Percentiles rank a stretch among this genome's conserved stretches.
phyloP scores from a whole-genome alignment of 2,329 filamentous ascomycete species.

The Calonectria multiphialidica region DNA sequence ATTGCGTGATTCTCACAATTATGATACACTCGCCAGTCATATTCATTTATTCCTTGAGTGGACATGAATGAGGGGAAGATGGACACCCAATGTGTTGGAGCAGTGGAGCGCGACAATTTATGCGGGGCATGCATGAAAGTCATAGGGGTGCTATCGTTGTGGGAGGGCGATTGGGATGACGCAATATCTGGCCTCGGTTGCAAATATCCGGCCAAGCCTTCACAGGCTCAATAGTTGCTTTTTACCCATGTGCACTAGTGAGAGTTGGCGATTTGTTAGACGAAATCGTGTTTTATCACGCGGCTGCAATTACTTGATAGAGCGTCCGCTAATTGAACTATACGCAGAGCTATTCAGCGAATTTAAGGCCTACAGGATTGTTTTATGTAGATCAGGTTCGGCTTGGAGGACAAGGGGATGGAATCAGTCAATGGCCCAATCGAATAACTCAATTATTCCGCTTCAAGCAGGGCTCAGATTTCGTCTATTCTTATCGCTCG shows the following conservation, averaged over 20 bases:
- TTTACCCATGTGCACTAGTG: conserved; percentile 6
- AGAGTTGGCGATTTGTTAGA: neutral
- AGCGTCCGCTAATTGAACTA: neutral
- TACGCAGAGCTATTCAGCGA: neutral
- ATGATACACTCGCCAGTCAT: conserved; percentile 28
- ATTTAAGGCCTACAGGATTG: neutral
- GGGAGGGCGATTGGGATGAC: conserved; percentile 28
- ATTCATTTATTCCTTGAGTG: conserved; percentile 11
- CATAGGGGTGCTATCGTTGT: neutral
- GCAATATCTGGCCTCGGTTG: conserved; percentile 34
- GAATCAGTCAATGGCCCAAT: neutral
- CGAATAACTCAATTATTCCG: too few species aligned
- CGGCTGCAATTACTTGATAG: neutral
- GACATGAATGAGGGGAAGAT: conserved; percentile 23
- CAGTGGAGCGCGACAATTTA: conserved; percentile 19
- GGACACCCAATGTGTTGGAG: neutral
- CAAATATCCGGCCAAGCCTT: conserved; percentile 23
- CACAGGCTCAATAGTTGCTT: neutral
- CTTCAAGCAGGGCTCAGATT: too few species aligned
- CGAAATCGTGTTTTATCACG: neutral
- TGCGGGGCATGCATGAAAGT: conserved; percentile 3
- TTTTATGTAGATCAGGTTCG: too few species aligned
- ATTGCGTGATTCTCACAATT: conserved; percentile 40
- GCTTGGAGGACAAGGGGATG: too few species aligned
- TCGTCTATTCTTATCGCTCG: neutral